Evolutionary conservation across 169 alveolate species (phyloP).

Genomic region (Blepharisma undulans): DNA sequence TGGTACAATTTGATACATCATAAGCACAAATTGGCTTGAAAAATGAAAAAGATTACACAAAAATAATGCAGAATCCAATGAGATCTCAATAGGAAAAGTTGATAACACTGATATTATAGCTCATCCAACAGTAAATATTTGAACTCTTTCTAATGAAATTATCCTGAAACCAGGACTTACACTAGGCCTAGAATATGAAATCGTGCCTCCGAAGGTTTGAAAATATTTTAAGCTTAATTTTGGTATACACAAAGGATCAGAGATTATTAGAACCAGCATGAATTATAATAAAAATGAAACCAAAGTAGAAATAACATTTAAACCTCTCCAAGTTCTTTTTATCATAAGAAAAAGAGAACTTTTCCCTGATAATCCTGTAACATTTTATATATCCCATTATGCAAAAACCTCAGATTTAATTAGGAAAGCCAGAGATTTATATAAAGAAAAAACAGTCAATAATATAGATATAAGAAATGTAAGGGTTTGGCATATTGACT

Average conservation of each 20-base stretch:
- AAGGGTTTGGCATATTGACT: not conserved
- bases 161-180: constrained; percentile 8
- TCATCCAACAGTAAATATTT: not conserved
- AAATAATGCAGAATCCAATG: not conserved
- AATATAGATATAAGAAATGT: not conserved
- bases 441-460: not conserved
- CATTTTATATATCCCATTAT: not conserved
- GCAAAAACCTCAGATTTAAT: not conserved
- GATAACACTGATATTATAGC: not conserved
- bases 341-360: not conserved
- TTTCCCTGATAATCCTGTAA: not conserved
- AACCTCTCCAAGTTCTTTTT: not conserved
- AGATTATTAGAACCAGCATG: not conserved
- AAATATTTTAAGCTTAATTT: not conserved
- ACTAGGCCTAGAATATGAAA: not conserved
- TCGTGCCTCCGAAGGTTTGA: constrained; percentile 34
- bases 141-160: not conserved
- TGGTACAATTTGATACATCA: not conserved
- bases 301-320: not conserved
- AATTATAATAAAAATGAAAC: not conserved
- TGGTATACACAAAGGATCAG: not conserved
- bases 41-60: not conserved
- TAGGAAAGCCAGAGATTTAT: not conserved
- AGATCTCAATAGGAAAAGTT: not conserved
- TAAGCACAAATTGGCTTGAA: constrained; percentile 21